phyloP scores from a whole-genome alignment of 257 asterid species.

The Plantago ovata region DNA sequence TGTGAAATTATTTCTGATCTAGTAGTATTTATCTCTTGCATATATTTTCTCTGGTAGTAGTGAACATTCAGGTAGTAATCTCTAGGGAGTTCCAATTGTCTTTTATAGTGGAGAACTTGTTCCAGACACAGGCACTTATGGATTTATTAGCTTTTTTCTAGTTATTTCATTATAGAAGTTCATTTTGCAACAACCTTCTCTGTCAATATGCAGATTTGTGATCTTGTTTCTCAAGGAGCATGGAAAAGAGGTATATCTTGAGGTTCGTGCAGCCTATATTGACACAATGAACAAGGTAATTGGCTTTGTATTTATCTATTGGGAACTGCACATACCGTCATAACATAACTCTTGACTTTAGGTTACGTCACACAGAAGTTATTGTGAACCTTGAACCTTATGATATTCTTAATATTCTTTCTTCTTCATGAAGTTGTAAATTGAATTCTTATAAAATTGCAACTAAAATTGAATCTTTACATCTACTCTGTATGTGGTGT shows the following conservation, averaged over 20 bases:
- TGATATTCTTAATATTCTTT: not conserved
- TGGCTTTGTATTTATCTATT: slow-evolving; percentile 15
- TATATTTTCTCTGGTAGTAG: too few relatives aligned
- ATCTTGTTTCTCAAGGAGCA: slow-evolving; percentile 88
- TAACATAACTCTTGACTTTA: slow-evolving; percentile 21
- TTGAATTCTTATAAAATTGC: not conserved
- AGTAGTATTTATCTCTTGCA: too few relatives aligned
- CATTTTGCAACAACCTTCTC: slow-evolving; percentile 6
- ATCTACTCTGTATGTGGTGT: too few relatives aligned
- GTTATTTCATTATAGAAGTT: slow-evolving; percentile 7
- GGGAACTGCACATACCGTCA: slow-evolving; percentile 14
- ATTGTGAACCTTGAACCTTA: not conserved
- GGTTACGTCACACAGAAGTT: slow-evolving; percentile 12
- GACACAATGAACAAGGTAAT: slow-evolving; percentile 98
- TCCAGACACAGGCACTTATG: not conserved
- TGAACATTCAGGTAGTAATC: too few relatives aligned
- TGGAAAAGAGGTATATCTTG: slow-evolving; percentile 82
- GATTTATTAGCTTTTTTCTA: slow-evolving; percentile 17
- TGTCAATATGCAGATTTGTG: slow-evolving; percentile 55
- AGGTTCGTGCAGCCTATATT: slow-evolving; percentile 91
- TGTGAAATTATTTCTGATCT: too few relatives aligned
- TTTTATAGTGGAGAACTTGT: too few relatives aligned
- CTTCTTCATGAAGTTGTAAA: not conserved
- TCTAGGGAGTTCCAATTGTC: too few relatives aligned
- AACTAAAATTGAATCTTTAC: too few relatives aligned